phyloP scores from a whole-genome alignment of 805 yeast species.

The Spathaspora arborariae region DNA sequence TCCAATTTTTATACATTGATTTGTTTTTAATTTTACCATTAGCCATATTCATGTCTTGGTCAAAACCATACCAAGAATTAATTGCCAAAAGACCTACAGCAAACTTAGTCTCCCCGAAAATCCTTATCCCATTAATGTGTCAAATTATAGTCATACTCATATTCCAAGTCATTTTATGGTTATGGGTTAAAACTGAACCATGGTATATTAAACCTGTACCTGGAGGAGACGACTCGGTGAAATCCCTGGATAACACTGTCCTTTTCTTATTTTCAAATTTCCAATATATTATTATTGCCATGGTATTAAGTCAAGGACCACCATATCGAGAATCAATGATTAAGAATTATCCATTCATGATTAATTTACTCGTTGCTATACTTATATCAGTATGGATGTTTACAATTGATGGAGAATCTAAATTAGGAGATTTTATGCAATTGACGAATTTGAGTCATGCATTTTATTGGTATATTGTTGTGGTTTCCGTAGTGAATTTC shows the following conservation, averaged over 20 bases:
- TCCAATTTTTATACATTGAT: constrained; percentile 94
- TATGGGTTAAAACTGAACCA: constrained; percentile 45
- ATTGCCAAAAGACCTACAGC: constrained; percentile 86
- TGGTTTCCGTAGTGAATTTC: constrained; percentile 48
- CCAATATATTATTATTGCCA: constrained; percentile 83
- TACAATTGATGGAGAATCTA: constrained; percentile 46
- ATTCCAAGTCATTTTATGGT: constrained; percentile 73
- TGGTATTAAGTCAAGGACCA: constrained; percentile 85
- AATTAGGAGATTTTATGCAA: constrained; percentile 70
- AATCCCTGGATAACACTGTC: constrained; percentile 86
- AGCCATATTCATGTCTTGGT: constrained; percentile 98
- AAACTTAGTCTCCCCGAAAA: constrained; percentile 84
- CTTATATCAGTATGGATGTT: constrained; percentile 52
- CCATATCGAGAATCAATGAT: constrained; percentile 82
- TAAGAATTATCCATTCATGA: constrained; percentile 66
- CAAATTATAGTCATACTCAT: constrained; percentile 60
- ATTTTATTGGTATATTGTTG: constrained; percentile 51
- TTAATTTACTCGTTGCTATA: constrained; percentile 51
- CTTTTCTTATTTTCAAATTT: constrained; percentile 77
- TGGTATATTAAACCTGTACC: constrained; percentile 85
- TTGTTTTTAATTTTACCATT: constrained; percentile 85
- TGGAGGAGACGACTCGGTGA: constrained; percentile 71
- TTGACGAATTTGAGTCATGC: constrained; percentile 54
- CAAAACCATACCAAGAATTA: constrained; percentile 64
- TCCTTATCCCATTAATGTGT: constrained; percentile 76